Evolutionary conservation across 768 basidiomycete species (phyloP), one percentile per base, ranked within the genome.

Genomic region (Amanita fuliginea): DNA sequence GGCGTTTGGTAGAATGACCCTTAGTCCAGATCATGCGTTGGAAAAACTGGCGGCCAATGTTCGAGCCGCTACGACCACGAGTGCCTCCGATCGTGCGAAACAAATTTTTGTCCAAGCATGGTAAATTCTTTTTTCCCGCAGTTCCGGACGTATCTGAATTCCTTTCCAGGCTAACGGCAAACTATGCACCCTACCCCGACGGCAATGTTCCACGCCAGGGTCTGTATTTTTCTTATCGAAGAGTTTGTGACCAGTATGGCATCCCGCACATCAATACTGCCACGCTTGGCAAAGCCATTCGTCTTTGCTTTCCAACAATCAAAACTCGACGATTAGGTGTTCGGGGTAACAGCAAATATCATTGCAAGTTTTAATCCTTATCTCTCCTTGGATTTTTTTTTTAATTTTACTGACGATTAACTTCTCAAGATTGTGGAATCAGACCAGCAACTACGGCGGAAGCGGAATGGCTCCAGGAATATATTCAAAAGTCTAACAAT

Each of bases 261-360:
- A 87, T 93, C 53, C 88, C 87, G 46, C 89, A 94, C 61, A 90
- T 95, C 71, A 96, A 94, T 72, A 91, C 92, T 33, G 93, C 93
- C 56, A 92, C 92, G 1, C 76, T 96, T 58, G 93, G 93, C 54
- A 96, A 96, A 66, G 91, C 92, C 41, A 92, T 96, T 60, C 77
- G 91, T 54, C 77, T 88, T 48, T 93, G 90, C 64, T 96, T 92
- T 69, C 89, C 89, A 43, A 88, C 86, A 54, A 93, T 96, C 75
- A 94, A 92, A 77, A 95, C 93, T 45, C 76, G 93, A 56, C 84
- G 93, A 51, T 67, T 96, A 52, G 93, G 93, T 52, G 90, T 90
- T 52, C 72, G 93, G 67, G 92, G 92, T 45, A 93, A 95, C 72
- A 90, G 87, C 71, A 94, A 93, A 75, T 95, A 95, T 68, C 91